phyloP scores from a whole-genome alignment of 1,284 basidiomycete species.

The Schizophyllum commune region DNA sequence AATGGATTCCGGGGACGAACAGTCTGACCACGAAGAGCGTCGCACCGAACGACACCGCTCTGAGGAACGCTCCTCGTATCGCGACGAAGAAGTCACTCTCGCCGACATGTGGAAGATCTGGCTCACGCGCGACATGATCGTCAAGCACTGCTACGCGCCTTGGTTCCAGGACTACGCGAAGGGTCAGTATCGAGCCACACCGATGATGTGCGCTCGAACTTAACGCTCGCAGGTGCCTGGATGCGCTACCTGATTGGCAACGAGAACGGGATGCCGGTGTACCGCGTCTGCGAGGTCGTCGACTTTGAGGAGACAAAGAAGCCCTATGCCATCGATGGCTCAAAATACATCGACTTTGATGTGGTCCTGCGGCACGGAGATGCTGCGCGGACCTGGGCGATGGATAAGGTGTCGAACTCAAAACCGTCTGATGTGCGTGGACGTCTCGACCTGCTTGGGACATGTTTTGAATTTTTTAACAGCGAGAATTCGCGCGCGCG shows the following conservation, averaged over 20 bases:
- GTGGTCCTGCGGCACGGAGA: slow-evolving; percentile 70
- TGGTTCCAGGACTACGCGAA: slow-evolving; percentile 71
- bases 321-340: slow-evolving; percentile 70
- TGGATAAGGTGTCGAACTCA: slow-evolving; percentile 80
- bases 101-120: slow-evolving; percentile 52
- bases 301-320: slow-evolving; percentile 49
- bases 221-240: slow-evolving; percentile 54
- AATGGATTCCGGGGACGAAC: slow-evolving; percentile 60
- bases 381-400: slow-evolving; percentile 47
- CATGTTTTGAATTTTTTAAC: slow-evolving; percentile 10
- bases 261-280: slow-evolving; percentile 52
- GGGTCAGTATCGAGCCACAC: slow-evolving; percentile 42
- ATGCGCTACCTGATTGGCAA: slow-evolving; percentile 70
- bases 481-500: slow-evolving; percentile 75
- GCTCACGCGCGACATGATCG: slow-evolving; percentile 56
- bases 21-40: slow-evolving; percentile 46
- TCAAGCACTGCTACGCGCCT: slow-evolving; percentile 58
- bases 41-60: background rate
- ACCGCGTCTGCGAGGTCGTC: slow-evolving; percentile 76
- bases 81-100: slow-evolving; percentile 40
- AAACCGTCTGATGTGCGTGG: slow-evolving; percentile 46
- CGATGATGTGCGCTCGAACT: slow-evolving; percentile 4
- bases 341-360: slow-evolving; percentile 47
- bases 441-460: background rate
- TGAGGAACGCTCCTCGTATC: slow-evolving; percentile 20